phyloP scores from a whole-genome alignment of 495 filamentous ascomycete genomes.

The Aspergillus bertholletiae region DNA sequence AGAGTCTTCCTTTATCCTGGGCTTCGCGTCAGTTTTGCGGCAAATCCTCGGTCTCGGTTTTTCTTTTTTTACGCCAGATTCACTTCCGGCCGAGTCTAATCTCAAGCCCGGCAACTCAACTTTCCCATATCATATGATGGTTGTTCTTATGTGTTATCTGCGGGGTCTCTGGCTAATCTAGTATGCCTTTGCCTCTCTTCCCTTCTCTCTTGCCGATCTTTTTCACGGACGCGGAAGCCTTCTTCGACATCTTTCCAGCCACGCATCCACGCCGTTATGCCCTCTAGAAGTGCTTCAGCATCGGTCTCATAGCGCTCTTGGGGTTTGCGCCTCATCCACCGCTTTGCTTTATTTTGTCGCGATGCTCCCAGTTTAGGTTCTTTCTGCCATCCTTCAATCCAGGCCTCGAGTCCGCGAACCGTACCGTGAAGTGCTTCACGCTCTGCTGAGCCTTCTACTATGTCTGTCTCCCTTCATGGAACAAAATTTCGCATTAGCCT shows the following conservation, averaged over 20 bases:
- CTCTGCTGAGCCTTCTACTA: slow-evolving; percentile 31
- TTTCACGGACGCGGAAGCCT: slow-evolving; percentile 27
- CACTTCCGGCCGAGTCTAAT: not conserved
- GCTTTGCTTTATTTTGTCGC: slow-evolving; percentile 8
- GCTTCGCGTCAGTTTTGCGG: not conserved
- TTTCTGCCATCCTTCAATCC: slow-evolving; percentile 26
- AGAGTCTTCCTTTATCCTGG: not conserved
- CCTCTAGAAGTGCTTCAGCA: slow-evolving; percentile 30
- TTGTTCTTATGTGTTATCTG: not conserved
- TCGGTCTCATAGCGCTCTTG: slow-evolving; percentile 17
- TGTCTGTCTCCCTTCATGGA: slow-evolving; percentile 25
- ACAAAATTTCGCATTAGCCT: not conserved
- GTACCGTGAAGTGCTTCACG: slow-evolving; percentile 37
- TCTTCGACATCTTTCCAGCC: slow-evolving; percentile 41
- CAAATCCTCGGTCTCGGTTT: not conserved
- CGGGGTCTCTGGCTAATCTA: not conserved
- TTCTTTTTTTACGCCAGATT: not conserved
- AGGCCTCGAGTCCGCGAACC: slow-evolving; percentile 30
- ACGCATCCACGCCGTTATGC: slow-evolving; percentile 38
- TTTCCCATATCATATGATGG: not conserved
- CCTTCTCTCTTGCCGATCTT: slow-evolving; percentile 17
- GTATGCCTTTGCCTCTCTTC: not conserved
- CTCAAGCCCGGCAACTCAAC: not conserved
- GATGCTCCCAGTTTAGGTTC: slow-evolving; percentile 13
- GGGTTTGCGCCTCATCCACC: slow-evolving; percentile 17